phyloP scores from a whole-genome alignment of 2,329 filamentous ascomycete genomes.

The Penicillium polonicum region DNA sequence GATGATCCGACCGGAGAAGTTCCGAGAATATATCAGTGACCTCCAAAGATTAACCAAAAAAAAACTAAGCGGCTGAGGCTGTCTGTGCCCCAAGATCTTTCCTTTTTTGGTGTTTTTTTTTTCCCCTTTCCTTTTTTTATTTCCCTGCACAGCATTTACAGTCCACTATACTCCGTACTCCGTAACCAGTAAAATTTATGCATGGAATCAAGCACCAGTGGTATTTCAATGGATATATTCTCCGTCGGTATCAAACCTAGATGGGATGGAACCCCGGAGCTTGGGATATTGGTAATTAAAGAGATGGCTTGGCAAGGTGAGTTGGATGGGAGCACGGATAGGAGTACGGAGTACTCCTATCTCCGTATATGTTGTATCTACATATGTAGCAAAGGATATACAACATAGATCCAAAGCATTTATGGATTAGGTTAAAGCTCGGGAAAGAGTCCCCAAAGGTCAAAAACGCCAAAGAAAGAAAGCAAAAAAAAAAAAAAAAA shows the following conservation, averaged over 20 bases:
- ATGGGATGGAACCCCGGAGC: background rate
- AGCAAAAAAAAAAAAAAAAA: background rate
- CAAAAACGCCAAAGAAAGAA: background rate
- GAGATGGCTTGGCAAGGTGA: background rate
- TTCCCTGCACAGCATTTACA: slow-evolving; percentile 4
- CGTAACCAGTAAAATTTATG: background rate
- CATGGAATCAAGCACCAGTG: background rate
- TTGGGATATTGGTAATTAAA: background rate
- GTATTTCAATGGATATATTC: slow-evolving; percentile 8
- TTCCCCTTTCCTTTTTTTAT: background rate
- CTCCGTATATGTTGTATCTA: too few relatives aligned
- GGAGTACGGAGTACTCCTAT: too few relatives aligned
- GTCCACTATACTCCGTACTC: background rate
- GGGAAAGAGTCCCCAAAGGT: background rate
- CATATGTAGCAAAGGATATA: background rate
- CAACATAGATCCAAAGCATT: background rate
- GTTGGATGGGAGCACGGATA: too few relatives aligned
- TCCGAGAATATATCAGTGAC: background rate
- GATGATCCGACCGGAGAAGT: slow-evolving; percentile 6
- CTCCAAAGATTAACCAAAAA: slow-evolving; percentile 4
- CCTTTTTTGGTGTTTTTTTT: background rate
- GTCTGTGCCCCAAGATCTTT: slow-evolving; percentile 1
- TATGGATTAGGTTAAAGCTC: slow-evolving; percentile 9
- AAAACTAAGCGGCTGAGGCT: slow-evolving; percentile 8
- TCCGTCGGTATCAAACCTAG: slow-evolving; percentile 5